These are phyloP conservation scores for Gossypioides kirkii DNA, from an alignment of 345 rosid genomes.

Conservation along the genomic window DNA sequence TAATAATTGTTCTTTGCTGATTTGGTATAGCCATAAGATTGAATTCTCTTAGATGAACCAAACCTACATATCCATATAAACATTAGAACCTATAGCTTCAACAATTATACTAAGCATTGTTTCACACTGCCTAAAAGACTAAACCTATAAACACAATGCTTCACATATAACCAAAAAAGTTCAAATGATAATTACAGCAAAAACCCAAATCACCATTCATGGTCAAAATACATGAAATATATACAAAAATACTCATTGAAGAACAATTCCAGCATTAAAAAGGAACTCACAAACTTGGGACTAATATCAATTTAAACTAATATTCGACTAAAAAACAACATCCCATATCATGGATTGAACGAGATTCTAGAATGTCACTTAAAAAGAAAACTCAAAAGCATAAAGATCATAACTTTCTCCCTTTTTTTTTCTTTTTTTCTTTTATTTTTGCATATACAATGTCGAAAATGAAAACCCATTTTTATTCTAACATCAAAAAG, in stretches of 20 bases:
- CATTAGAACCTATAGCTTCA: constrained; percentile 3
- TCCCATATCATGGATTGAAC: background rate
- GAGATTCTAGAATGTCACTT: background rate
- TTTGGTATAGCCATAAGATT: constrained; percentile 42
- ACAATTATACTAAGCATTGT: background rate
- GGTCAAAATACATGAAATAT: background rate
- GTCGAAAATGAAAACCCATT: background rate
- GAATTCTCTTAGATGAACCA: constrained; percentile 40
- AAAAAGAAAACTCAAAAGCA: background rate
- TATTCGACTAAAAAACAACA: background rate
- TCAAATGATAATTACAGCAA: background rate
- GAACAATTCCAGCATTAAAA: background rate
- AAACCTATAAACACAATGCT: background rate
- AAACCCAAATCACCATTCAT: constrained; percentile 10
- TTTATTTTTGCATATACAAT: background rate
- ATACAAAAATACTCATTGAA: background rate
- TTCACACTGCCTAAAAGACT: background rate
- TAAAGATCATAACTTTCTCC: background rate
- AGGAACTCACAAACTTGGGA: background rate
- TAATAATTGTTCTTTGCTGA: constrained; percentile 32
- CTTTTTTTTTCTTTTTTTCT: background rate
- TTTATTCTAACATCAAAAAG: background rate
- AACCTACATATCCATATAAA: constrained; percentile 27
- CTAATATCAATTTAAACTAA: background rate
- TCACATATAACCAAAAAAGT: constrained; percentile 3